Conservation (phyloP, 1,284 basidiomycete genomes). For the Pisolithus thermaeus region DNA sequence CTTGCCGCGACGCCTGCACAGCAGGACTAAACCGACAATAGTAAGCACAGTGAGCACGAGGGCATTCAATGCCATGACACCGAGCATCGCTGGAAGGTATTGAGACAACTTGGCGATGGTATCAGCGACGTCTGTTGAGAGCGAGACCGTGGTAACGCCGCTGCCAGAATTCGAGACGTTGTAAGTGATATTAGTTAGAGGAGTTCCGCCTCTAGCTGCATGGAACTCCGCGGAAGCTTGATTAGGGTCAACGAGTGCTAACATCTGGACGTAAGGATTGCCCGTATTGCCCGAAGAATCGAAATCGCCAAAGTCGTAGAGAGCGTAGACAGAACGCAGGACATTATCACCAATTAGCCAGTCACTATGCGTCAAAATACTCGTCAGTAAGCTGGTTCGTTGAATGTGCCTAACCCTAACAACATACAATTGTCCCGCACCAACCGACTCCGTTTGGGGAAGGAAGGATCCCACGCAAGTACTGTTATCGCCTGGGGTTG, state of each 20-base stretch:
- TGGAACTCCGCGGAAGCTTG: constrained; percentile 68
- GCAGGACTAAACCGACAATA: constrained; percentile 43
- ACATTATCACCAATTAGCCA: constrained; percentile 80
- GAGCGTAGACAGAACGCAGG: constrained; percentile 75
- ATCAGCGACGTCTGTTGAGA: constrained; percentile 50
- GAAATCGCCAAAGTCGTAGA: constrained; percentile 85
- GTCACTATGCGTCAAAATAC: constrained; percentile 41
- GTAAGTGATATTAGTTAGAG: constrained; percentile 63
- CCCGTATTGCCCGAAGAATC: constrained; percentile 57
- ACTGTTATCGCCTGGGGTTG: constrained; percentile 36
- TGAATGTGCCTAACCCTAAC: constrained; percentile 1
- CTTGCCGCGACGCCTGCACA: constrained; percentile 41
- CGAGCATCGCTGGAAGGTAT: constrained; percentile 65
- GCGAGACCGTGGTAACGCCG: constrained; percentile 38
- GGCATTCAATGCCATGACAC: constrained; percentile 66
- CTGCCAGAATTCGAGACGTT: constrained; percentile 44
- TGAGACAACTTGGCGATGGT: constrained; percentile 55
- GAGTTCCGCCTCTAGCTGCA: constrained; percentile 52
- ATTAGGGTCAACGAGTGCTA: constrained; percentile 62
- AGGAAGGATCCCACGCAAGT: constrained; percentile 70
- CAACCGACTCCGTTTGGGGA: constrained; percentile 51
- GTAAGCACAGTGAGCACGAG: constrained; percentile 54
- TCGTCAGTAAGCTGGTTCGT: constrained; percentile 5
- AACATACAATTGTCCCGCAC: constrained; percentile 57
- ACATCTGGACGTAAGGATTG: constrained; percentile 68